Percentiles rank a stretch among this genome's conserved stretches.
These are phyloP conservation scores for Ceratocystis destructans DNA, from an alignment of 2,329 filamentous ascomycete species.

Conservation along the genomic window DNA sequence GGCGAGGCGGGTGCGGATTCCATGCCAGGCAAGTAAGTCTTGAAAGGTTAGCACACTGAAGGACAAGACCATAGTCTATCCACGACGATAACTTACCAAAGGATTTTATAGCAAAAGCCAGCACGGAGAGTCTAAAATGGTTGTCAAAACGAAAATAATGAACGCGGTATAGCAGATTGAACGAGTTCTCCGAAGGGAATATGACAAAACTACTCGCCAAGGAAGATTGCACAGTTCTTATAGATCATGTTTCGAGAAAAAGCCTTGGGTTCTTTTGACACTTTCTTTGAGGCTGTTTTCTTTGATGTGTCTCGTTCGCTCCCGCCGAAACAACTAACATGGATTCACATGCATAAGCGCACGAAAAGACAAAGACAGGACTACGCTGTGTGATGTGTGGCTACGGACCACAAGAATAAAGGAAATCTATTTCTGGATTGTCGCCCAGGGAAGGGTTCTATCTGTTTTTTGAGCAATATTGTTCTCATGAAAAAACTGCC, in stretches of 20 bases:
- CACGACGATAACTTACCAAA: not conserved
- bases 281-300: not conserved
- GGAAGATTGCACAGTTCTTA: not conserved
- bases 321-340: not conserved
- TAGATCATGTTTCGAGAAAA: not conserved
- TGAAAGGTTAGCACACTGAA: too few relatives aligned
- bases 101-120: not conserved
- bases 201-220: not conserved
- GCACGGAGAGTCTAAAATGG: not conserved
- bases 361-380: not conserved
- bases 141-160: not conserved
- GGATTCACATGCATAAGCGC: not conserved
- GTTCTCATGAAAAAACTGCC: not conserved
- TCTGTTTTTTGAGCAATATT: not conserved
- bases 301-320: not conserved
- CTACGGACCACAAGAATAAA: not conserved
- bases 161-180: not conserved
- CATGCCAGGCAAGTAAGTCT: not conserved
- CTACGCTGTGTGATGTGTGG: not conserved
- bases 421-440: not conserved
- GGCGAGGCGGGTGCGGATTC: not conserved
- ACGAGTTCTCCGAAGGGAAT: not conserved
- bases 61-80: too few relatives aligned
- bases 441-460: not conserved
- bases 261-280: not conserved